Percentiles rank a stretch among this genome's conserved stretches.
Conservation (phyloP, 257 asterid genomes). For the Jacaranda copaia region DNA sequence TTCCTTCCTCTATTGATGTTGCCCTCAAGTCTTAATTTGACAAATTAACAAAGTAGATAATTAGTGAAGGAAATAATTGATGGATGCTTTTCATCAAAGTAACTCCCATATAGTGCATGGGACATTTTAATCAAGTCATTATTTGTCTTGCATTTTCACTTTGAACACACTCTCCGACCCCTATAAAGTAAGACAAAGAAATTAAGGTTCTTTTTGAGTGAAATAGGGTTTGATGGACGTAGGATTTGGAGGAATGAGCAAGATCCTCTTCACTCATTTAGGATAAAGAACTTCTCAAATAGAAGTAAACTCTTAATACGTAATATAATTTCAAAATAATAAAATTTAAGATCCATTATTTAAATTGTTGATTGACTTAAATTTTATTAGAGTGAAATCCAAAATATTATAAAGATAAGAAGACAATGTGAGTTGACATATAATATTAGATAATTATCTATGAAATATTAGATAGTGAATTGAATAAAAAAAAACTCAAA, state of each 20-base stretch:
- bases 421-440: too few relatives aligned
- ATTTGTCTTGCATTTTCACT: conserved; percentile 16
- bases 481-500: too few relatives aligned
- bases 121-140: conserved; percentile 10
- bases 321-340: too few relatives aligned
- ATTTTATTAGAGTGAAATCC: too few relatives aligned
- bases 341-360: too few relatives aligned
- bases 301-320: too few relatives aligned
- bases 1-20: not conserved
- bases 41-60: conserved; percentile 20
- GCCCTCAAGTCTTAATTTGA: conserved; percentile 24
- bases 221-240: not conserved
- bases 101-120: conserved; percentile 32
- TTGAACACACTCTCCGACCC: not conserved
- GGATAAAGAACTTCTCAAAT: too few relatives aligned
- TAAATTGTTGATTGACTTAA: too few relatives aligned
- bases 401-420: too few relatives aligned
- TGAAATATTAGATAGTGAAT: too few relatives aligned
- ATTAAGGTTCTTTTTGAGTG: not conserved
- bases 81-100: conserved; percentile 38
- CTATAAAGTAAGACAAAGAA: not conserved
- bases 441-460: too few relatives aligned
- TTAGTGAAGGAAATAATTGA: conserved; percentile 19
- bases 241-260: not conserved
- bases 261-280: not conserved